Conservation (phyloP, 352 stramenopile species). For the Pythium apleroticum region DNA sequence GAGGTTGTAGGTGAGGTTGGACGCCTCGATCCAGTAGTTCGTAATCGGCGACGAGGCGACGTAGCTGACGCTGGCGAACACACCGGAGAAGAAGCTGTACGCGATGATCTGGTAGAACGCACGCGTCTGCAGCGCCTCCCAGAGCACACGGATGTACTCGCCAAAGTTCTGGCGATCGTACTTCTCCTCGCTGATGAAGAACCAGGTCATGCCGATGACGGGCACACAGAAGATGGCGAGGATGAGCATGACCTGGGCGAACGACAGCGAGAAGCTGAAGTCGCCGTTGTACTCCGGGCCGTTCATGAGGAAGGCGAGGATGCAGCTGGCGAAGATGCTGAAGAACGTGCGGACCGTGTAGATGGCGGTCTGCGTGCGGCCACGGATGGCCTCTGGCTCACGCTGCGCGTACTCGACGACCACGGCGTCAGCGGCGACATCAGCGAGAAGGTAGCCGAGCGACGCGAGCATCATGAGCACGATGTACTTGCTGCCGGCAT, state of each 20-base stretch:
- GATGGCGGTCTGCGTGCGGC: constrained; percentile 30
- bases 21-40: constrained; percentile 27
- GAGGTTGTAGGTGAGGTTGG: constrained; percentile 30
- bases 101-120: constrained; percentile 34
- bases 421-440: constrained; percentile 37
- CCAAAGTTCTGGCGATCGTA: constrained; percentile 25
- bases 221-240: constrained; percentile 33
- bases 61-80: constrained; percentile 29
- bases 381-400: constrained; percentile 27
- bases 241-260: constrained; percentile 29
- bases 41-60: constrained; percentile 25
- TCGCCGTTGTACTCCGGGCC: constrained; percentile 30
- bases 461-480: constrained; percentile 35
- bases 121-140: constrained; percentile 30
- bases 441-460: constrained; percentile 37
- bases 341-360: constrained; percentile 31
- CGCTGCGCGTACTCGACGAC: constrained; percentile 34
- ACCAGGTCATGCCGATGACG: constrained; percentile 30
- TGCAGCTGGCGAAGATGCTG: constrained; percentile 24
- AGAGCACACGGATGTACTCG: constrained; percentile 35
- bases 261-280: constrained; percentile 28
- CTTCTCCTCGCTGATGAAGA: constrained; percentile 39
- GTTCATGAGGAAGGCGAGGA: constrained; percentile 34
- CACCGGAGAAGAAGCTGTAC: constrained; percentile 31
- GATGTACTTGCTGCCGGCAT: constrained; percentile 28